These are phyloP conservation scores for Yamadazyma sp. DNA, from an alignment of 1,139 yeast species.

Conservation along the genomic window DNA sequence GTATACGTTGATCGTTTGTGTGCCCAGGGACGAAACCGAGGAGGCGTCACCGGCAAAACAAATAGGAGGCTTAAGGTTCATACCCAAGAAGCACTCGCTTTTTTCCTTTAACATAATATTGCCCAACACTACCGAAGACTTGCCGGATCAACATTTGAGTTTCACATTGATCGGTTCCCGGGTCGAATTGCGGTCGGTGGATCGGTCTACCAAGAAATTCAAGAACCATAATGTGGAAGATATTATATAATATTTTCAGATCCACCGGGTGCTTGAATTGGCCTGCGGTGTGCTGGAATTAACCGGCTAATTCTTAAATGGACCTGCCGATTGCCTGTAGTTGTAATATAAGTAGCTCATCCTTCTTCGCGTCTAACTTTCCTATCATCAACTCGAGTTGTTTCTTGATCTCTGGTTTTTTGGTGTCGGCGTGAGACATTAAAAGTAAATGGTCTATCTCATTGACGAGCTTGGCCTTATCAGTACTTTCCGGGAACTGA, in stretches of 20 bases:
- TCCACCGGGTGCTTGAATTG: too few species aligned
- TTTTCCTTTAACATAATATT: slow-evolving; percentile 56
- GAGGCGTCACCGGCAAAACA: slow-evolving; percentile 28
- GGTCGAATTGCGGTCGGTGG: slow-evolving; percentile 72
- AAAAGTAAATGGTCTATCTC: slow-evolving; percentile 22
- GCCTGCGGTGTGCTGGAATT: too few species aligned
- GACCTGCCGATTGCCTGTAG: slow-evolving; percentile 21
- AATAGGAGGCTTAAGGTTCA: slow-evolving; percentile 53
- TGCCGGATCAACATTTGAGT: slow-evolving; percentile 37
- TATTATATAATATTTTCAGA: slow-evolving; percentile 32
- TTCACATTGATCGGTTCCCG: slow-evolving; percentile 81
- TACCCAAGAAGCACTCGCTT: slow-evolving; percentile 61
- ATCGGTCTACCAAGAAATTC: slow-evolving; percentile 83
- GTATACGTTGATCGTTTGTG: slow-evolving; percentile 66
- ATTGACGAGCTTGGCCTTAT: slow-evolving; percentile 16
- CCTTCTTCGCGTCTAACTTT: slow-evolving; percentile 18
- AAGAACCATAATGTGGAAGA: slow-evolving; percentile 75
- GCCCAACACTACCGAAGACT: slow-evolving; percentile 17
- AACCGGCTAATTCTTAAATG: neutral
- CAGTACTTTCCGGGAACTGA: slow-evolving; percentile 14
- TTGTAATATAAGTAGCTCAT: slow-evolving; percentile 26
- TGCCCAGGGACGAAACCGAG: slow-evolving; percentile 37
- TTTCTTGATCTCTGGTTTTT: slow-evolving; percentile 9
- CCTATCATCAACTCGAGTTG: slow-evolving; percentile 18
- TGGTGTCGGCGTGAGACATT: slow-evolving; percentile 3